Conservation (phyloP, 2,329 filamentous ascomycete genomes). For the Fusarium udum region DNA sequence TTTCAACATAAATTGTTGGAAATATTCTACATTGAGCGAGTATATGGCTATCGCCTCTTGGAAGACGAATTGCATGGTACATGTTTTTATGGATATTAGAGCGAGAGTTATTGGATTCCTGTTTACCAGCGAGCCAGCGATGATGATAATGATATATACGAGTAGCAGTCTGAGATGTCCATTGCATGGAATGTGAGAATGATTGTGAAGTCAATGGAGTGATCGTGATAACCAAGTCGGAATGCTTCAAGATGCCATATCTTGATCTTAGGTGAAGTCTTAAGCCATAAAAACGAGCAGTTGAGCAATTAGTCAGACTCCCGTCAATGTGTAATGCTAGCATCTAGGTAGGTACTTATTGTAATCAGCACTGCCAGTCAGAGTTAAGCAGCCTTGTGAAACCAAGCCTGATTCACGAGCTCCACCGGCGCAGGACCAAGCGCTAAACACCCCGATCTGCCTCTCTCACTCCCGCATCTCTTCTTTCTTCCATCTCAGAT, state of each 20-base stretch:
- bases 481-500: not conserved
- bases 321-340: accelerated
- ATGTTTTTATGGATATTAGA: not conserved
- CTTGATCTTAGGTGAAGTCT: not conserved
- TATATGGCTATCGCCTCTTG: too few species aligned
- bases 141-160: not conserved
- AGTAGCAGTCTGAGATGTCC: accelerated
- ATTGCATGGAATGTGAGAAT: too few species aligned
- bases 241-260: not conserved
- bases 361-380: not conserved
- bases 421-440: not conserved
- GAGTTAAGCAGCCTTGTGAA: not conserved
- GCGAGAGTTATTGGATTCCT: too few species aligned
- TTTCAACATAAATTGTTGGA: not conserved
- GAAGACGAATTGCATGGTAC: not conserved
- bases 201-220: not conserved
- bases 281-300: accelerated
- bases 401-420: not conserved
- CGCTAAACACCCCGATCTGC: not conserved
- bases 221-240: too few species aligned
- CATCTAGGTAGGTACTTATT: too few species aligned
- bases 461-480: not conserved
- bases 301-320: accelerated
- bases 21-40: too few species aligned
- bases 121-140: not conserved